A percentile compares a stretch with the other conserved stretches of the same genome.
Evolutionary conservation across 306 rosid species (phyloP).

Genomic region (Ceratonia siliqua): DNA sequence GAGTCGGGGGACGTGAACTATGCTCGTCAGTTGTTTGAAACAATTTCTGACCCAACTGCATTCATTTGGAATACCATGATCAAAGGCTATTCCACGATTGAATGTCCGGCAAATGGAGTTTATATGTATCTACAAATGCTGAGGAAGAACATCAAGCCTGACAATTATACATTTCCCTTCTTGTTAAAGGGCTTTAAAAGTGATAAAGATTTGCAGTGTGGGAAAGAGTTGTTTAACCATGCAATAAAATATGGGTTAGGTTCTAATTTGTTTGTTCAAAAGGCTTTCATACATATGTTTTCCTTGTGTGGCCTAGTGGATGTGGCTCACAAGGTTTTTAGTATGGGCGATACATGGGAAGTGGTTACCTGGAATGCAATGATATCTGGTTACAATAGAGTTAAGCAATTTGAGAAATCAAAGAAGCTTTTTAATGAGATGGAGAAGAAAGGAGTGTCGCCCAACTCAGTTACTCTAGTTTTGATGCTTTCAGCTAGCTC

Average conservation of each 20-base stretch:
- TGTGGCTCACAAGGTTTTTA: slow-evolving; percentile 61
- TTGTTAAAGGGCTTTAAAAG: slow-evolving; percentile 66
- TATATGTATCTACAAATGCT: slow-evolving; percentile 65
- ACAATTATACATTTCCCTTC: slow-evolving; percentile 72
- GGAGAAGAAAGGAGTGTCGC: slow-evolving; percentile 58
- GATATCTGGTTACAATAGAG: slow-evolving; percentile 75
- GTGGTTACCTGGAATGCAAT: slow-evolving; percentile 78
- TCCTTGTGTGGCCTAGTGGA: slow-evolving; percentile 57
- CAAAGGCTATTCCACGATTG: slow-evolving; percentile 65
- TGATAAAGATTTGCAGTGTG: slow-evolving; percentile 43
- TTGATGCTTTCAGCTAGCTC: slow-evolving; percentile 78
- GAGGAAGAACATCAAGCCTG: slow-evolving; percentile 53
- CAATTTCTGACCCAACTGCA: slow-evolving; percentile 60
- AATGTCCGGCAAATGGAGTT: slow-evolving; percentile 50
- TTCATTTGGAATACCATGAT: slow-evolving; percentile 79
- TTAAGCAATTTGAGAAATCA: slow-evolving; percentile 58
- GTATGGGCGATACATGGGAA: slow-evolving; percentile 55
- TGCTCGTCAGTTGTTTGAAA: slow-evolving; percentile 70
- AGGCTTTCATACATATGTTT: slow-evolving; percentile 68
- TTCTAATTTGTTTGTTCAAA: slow-evolving; percentile 69
- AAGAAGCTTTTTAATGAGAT: slow-evolving; percentile 65
- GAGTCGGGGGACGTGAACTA: slow-evolving; percentile 57
- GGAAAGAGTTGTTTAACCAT: slow-evolving; percentile 63
- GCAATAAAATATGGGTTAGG: slow-evolving; percentile 66
- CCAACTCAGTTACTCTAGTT: slow-evolving; percentile 75